Base-by-base conservation (phyloP, 73 alveolate genomes). In the Symbiodinium natans region DNA sequence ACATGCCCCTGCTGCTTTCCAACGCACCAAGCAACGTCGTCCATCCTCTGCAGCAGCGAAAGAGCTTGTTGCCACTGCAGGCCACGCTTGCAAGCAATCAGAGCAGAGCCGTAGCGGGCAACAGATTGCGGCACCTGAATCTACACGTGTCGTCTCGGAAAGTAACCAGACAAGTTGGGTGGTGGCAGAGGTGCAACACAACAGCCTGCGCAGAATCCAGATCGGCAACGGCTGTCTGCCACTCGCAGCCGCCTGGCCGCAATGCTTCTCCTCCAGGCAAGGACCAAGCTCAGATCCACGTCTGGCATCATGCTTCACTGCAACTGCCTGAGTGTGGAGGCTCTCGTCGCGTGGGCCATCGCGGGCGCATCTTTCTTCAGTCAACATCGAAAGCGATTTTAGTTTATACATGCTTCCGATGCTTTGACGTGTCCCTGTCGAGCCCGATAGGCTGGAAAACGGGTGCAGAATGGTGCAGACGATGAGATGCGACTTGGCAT, bases 51-150 rank as follows among this genome's bases (percentile, higher is more conserved):
- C 80, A 63, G 33, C 38, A 63, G 33, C 17, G 80, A 63, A 9
- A 63, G 80, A 1, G 80, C 80, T 13, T 63, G 80, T 63, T 63
- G 36, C 80, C 80, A 63, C 27, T 63, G 80, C 13, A 63, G 36
- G 80, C 40, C 80, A 19, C 80, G 80, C 38, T 63, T 63, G 80
- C 80, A 63, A 6, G 80, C 80, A 63, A 63, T 27, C 80, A 63
- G 80, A 19, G 80, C 80, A 25, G 80, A 27, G 80, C 80, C 80
- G 33, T 27, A 63, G 39, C 33, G 9, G 38, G 80, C 80, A 63
- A 63, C 80, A 63, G 80, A 23, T 23, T 1, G 40, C 33, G 33
- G 33, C 39, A 29, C 80, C 80, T 63, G 36, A 52, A 52, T 29
- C 23, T 52, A 29, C 71, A 21, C n/a, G n/a, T 9, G 31, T 13